Percentiles rank a stretch among this genome's conserved stretches.
These are phyloP conservation scores for Fusarium tjaetaba DNA, from an alignment of 2,329 filamentous ascomycete genomes.

Conservation along the genomic window DNA sequence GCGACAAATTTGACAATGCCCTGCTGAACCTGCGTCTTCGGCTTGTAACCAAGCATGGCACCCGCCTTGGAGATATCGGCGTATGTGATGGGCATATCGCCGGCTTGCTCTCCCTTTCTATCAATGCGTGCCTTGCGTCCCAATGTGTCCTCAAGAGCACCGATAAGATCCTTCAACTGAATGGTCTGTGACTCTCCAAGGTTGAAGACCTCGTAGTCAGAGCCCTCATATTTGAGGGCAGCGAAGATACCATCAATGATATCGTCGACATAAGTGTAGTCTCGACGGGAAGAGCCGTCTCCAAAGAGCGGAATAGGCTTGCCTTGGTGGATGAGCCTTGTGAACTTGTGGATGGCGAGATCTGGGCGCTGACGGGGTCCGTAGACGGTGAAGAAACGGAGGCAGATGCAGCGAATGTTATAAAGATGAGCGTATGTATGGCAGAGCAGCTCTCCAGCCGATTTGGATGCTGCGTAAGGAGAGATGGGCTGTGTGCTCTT, in stretches of 20 bases:
- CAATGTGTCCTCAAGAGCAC: not conserved
- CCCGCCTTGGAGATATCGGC: conserved; percentile 9
- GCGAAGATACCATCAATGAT: conserved; percentile 2
- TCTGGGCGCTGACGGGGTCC: conserved; percentile 9
- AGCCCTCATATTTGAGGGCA: not conserved
- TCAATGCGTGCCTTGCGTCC: conserved; percentile 4
- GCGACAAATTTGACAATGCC: conserved; percentile 9
- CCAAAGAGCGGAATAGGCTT: conserved; percentile 6
- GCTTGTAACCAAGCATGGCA: conserved; percentile 4
- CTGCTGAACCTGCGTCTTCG: not conserved
- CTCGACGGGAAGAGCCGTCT: not conserved
- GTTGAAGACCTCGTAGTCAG: conserved; percentile 3
- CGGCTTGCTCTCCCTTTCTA: not conserved
- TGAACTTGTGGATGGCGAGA: conserved; percentile 16
- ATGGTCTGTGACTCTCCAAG: conserved; percentile 17
- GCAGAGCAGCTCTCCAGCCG: not conserved
- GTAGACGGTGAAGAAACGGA: conserved; percentile 16
- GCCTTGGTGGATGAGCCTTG: conserved; percentile 11
- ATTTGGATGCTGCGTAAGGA: conserved; percentile 4
- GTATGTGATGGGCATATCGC: conserved; percentile 8
- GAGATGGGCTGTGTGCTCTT: conserved; percentile 4
- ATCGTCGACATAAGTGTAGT: conserved; percentile 12
- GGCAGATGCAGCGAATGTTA: conserved; percentile 10
- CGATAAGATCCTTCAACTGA: not conserved
- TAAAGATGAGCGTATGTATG: conserved; percentile 13